These are phyloP conservation scores for Closterium sp. DNA, from an alignment of 139 green algal species.

Conservation along the genomic window DNA sequence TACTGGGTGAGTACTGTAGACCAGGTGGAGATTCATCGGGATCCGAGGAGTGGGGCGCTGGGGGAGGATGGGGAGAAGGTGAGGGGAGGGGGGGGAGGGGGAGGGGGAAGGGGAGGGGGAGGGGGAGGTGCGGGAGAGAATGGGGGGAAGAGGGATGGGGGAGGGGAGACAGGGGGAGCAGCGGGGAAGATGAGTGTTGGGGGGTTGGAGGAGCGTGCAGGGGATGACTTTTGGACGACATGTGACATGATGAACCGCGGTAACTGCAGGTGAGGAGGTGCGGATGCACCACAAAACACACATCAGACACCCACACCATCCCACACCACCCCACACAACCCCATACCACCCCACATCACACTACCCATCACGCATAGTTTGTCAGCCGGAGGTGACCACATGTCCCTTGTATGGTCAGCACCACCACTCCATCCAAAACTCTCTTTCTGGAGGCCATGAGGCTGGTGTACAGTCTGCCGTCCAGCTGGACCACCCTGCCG, in stretches of 20 bases:
- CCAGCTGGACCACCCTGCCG: conserved; percentile 5
- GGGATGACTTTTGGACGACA: conserved; percentile 36
- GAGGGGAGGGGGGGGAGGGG: not conserved
- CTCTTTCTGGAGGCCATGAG: not conserved
- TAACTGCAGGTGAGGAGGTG: conserved; percentile 17
- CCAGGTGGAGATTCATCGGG: not conserved
- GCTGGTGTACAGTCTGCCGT: not conserved
- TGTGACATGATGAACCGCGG: conserved; percentile 28
- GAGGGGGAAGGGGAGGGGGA: not conserved
- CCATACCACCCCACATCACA: too few relatives aligned
- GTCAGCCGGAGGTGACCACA: too few relatives aligned
- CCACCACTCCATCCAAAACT: too few relatives aligned
- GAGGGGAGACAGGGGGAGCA: not conserved
- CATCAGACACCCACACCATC: too few relatives aligned
- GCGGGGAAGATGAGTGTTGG: not conserved
- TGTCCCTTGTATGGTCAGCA: too few relatives aligned
- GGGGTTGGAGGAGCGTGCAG: not conserved
- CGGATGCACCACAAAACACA: too few relatives aligned
- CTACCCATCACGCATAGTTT: too few relatives aligned
- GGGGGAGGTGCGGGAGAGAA: not conserved
- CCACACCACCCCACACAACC: too few relatives aligned
- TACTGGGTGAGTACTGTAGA: conserved; percentile 24
- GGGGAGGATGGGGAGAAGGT: not conserved
- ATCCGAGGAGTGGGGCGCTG: not conserved
- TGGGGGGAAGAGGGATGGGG: not conserved